Conservation (phyloP, 2,329 filamentous ascomycete species). For the Clarireedia monteithiana region DNA sequence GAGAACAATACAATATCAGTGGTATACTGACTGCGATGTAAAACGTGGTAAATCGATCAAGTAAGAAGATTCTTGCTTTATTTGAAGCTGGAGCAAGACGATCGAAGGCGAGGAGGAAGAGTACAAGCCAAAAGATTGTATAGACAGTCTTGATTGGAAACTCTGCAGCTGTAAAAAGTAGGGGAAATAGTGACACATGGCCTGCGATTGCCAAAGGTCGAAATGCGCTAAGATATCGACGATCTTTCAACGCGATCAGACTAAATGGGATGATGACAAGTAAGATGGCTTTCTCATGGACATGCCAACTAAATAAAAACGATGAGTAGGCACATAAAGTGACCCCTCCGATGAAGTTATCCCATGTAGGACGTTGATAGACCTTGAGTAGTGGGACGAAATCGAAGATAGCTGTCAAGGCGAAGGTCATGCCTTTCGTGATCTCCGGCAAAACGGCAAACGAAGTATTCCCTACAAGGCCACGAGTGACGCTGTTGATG, state of each 20-base stretch:
- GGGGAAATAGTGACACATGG: conserved; percentile 89
- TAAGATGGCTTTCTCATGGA: conserved; percentile 94
- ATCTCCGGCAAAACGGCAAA: conserved; percentile 92
- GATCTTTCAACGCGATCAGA: conserved; percentile 80
- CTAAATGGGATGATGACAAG: conserved; percentile 94
- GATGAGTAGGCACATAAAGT: conserved; percentile 94
- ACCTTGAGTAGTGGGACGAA: conserved; percentile 72
- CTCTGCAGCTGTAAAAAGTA: conserved; percentile 86
- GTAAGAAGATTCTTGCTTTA: conserved; percentile 73
- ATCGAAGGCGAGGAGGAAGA: conserved; percentile 83
- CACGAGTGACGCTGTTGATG: conserved; percentile 81
- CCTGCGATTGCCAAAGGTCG: conserved; percentile 85
- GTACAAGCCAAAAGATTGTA: conserved; percentile 82
- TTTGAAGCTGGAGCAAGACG: conserved; percentile 76
- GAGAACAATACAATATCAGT: conserved; percentile 78
- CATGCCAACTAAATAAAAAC: conserved; percentile 97
- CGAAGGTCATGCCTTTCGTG: conserved; percentile 70
- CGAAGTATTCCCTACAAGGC: conserved; percentile 84
- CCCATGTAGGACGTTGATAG: conserved; percentile 74
- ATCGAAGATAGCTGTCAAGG: conserved; percentile 77
- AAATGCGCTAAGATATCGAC: conserved; percentile 86
- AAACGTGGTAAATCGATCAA: conserved; percentile 82
- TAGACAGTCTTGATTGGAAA: conserved; percentile 93
- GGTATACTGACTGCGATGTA: conserved; percentile 90
- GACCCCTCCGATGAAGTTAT: conserved; percentile 79